Evolutionary conservation across 306 rosid genomes (phyloP).

Genomic region (Ormosia semicastrata): DNA sequence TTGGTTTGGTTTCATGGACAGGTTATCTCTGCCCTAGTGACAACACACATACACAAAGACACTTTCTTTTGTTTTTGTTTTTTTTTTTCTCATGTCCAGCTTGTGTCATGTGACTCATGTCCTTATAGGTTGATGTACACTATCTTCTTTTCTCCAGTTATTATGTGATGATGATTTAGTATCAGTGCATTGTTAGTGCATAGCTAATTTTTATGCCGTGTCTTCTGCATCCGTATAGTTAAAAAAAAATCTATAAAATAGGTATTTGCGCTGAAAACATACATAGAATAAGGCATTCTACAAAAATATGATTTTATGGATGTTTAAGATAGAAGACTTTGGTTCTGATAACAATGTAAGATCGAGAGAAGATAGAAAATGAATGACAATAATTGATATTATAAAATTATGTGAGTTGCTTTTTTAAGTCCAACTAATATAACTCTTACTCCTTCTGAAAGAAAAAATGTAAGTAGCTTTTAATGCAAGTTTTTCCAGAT

Average conservation of each 20-base stretch:
- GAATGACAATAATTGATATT: too few species aligned
- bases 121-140: neutral
- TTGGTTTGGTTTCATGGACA: constrained; percentile 65
- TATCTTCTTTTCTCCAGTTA: neutral
- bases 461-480: too few species aligned
- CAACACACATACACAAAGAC: neutral
- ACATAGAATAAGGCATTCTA: neutral
- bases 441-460: too few species aligned
- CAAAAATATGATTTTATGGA: neutral
- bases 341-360: too few species aligned
- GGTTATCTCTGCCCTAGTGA: constrained; percentile 39
- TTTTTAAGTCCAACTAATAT: too few species aligned
- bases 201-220: neutral
- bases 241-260: neutral
- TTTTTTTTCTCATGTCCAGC: neutral
- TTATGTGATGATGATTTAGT: neutral
- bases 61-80: neutral
- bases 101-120: neutral
- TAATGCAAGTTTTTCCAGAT: too few species aligned
- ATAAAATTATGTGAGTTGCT: too few species aligned
- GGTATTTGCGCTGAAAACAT: neutral
- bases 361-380: too few species aligned
- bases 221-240: neutral
- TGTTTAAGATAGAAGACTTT: neutral
- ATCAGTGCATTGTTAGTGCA: neutral